A percentile compares a stretch with the other conserved stretches of the same genome.
Conservation (phyloP, 208 protist genomes). For the Wallacemonas sp. region DNA sequence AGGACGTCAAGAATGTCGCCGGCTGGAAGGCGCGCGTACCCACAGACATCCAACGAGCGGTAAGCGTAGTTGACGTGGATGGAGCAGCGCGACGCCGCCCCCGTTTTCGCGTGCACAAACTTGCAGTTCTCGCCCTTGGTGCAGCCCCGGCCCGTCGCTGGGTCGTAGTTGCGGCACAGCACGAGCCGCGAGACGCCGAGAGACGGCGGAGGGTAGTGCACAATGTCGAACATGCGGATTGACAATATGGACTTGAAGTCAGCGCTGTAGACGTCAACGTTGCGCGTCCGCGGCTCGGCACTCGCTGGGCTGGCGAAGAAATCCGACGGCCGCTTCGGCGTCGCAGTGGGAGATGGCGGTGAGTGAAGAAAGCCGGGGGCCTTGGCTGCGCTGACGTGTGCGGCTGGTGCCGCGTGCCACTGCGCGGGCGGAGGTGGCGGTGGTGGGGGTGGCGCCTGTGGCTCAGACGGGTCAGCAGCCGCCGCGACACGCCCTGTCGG, state of each 20-base stretch:
- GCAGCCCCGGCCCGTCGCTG: slow-evolving; percentile 39
- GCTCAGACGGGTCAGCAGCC: no score
- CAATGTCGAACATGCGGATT: slow-evolving; percentile 34
- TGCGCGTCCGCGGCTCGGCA: not conserved
- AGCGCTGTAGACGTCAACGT: slow-evolving; percentile 54
- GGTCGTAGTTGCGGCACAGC: slow-evolving; percentile 68
- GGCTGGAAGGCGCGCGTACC: slow-evolving; percentile 56
- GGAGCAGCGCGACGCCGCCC: slow-evolving; percentile 24
- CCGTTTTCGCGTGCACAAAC: slow-evolving; percentile 79
- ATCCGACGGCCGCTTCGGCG: not conserved
- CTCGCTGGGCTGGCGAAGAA: not conserved
- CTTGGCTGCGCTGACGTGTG: not conserved
- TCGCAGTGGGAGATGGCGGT: not conserved
- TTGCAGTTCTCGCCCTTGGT: slow-evolving; percentile 56
- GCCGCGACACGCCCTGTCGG: no score
- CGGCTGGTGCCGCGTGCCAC: no score
- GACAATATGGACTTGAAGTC: slow-evolving; percentile 60
- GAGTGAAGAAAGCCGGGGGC: not conserved
- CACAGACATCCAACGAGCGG: slow-evolving; percentile 45
- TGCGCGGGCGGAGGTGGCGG: no score
- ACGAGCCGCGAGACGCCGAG: slow-evolving; percentile 67
- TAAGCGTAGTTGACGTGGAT: slow-evolving; percentile 88
- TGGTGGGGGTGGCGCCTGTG: not conserved
- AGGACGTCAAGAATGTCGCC: slow-evolving; percentile 54
- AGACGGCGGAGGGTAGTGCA: slow-evolving; percentile 44